These are phyloP conservation scores for Fragosphaeria purpurea DNA, from an alignment of 2,329 filamentous ascomycete species.

Conservation along the genomic window DNA sequence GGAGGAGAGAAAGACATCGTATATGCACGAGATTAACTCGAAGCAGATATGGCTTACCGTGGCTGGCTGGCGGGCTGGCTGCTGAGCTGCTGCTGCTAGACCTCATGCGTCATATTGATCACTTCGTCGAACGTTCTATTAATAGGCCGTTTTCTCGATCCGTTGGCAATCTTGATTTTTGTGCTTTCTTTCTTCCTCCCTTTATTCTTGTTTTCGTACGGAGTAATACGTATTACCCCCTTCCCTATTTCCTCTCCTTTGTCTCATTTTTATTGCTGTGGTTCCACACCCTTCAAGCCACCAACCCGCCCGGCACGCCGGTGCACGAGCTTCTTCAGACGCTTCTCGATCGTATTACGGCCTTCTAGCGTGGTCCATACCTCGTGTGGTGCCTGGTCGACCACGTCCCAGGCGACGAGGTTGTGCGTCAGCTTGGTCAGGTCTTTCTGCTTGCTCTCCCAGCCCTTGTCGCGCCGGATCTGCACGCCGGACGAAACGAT, in stretches of 20 bases:
- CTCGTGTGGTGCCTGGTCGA: conserved; percentile 72
- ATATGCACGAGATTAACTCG: too few relatives aligned
- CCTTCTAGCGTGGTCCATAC: conserved; percentile 74
- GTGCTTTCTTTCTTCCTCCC: too few relatives aligned
- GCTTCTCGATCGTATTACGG: conserved; percentile 64
- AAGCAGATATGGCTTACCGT: too few relatives aligned
- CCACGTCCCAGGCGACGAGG: conserved; percentile 74
- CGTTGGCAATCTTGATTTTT: too few relatives aligned
- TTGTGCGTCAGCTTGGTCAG: conserved; percentile 71
- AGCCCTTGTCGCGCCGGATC: conserved; percentile 55
- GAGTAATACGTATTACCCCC: background rate
- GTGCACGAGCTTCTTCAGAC: conserved; percentile 58
- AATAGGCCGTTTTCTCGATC: too few relatives aligned
- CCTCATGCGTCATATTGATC: too few relatives aligned
- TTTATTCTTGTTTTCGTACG: too few relatives aligned
- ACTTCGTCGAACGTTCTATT: too few relatives aligned
- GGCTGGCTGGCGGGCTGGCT: too few relatives aligned
- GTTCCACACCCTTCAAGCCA: too few relatives aligned
- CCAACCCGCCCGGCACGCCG: background rate
- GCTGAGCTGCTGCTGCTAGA: too few relatives aligned
- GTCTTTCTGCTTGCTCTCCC: conserved; percentile 80
- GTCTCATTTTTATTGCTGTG: background rate
- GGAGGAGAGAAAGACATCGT: too few relatives aligned
- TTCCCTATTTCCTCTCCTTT: background rate
- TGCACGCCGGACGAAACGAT: conserved; percentile 74